Evolutionary conservation across 805 yeast genomes (phyloP).

Genomic region (Gaillardinia entomophila): DNA sequence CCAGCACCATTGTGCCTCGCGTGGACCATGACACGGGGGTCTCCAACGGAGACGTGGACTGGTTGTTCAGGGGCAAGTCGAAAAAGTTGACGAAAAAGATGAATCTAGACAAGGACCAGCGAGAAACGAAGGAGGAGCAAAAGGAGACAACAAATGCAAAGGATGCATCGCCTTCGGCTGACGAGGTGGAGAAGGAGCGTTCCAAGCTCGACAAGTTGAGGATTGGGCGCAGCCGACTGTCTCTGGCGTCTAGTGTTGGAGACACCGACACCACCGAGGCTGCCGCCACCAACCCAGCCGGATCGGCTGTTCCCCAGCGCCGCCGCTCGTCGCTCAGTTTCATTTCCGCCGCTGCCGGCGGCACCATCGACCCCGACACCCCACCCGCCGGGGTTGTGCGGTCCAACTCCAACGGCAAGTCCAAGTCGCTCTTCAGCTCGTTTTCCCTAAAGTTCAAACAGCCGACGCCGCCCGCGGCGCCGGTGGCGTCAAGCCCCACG

Average conservation of each 20-base stretch:
- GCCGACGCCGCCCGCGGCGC: conserved; percentile 2
- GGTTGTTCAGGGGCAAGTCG: conserved; percentile 78
- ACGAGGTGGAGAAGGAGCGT: conserved; percentile 3
- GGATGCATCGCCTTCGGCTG: no score
- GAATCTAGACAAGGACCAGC: conserved; percentile 8
- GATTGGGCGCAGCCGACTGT: conserved; percentile 22
- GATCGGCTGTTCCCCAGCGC: neutral
- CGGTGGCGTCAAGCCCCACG: neutral
- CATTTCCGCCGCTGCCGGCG: neutral
- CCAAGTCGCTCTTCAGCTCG: conserved; percentile 30
- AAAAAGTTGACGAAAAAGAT: conserved; percentile 46
- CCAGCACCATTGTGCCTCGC: conserved; percentile 1
- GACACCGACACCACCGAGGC: neutral
- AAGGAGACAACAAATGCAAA: conserved; percentile 1
- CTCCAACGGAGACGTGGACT: conserved; percentile 72
- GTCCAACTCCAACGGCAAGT: neutral
- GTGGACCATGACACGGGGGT: conserved; percentile 43
- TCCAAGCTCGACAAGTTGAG: conserved; percentile 18
- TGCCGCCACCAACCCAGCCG: neutral
- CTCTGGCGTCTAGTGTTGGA: conserved; percentile 9
- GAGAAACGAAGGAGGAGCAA: conserved; percentile 1
- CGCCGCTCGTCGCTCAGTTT: neutral
- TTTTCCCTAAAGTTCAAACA: conserved; percentile 36
- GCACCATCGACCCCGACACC: neutral
- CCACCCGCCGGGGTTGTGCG: neutral